phyloP scores from a whole-genome alignment of 805 yeast genomes.

The Candida ulmi region DNA sequence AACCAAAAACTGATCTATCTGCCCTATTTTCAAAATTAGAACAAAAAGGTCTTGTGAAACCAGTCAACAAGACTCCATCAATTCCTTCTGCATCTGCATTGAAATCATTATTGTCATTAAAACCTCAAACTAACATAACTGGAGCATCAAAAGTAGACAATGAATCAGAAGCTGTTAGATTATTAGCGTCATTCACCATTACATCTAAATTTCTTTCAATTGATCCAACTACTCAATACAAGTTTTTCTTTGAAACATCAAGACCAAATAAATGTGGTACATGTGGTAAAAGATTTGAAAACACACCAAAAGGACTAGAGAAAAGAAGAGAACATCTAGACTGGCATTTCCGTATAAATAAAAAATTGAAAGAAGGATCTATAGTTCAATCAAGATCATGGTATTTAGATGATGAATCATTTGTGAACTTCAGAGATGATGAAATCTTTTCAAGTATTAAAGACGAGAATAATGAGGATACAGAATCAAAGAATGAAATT shows the following conservation, averaged over 20 bases:
- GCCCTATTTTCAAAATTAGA: conserved; percentile 14
- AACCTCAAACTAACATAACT: background rate
- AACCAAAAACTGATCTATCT: conserved; percentile 11
- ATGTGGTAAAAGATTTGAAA: conserved; percentile 82
- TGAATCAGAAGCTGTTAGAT: background rate
- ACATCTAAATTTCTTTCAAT: conserved; percentile 25
- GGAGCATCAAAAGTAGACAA: background rate
- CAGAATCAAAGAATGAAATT: conserved; percentile 5
- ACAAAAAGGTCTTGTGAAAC: conserved; percentile 18
- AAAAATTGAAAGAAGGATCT: conserved; percentile 52
- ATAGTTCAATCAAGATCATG: conserved; percentile 71
- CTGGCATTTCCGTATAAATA: conserved; percentile 94
- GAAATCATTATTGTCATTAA: conserved; percentile 4
- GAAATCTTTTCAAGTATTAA: conserved; percentile 31
- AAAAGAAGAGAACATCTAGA: conserved; percentile 70
- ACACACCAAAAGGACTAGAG: conserved; percentile 47
- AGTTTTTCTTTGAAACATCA: conserved; percentile 6
- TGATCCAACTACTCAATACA: conserved; percentile 39
- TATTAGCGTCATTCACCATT: conserved; percentile 21
- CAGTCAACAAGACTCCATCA: conserved; percentile 5
- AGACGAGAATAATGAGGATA: conserved; percentile 5
- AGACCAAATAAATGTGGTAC: conserved; percentile 79
- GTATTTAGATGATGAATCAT: conserved; percentile 68
- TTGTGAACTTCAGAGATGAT: conserved; percentile 70
- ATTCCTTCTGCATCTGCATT: conserved; percentile 7